Conservation (phyloP, 306 rosid species). For the Rosa multiflora region DNA sequence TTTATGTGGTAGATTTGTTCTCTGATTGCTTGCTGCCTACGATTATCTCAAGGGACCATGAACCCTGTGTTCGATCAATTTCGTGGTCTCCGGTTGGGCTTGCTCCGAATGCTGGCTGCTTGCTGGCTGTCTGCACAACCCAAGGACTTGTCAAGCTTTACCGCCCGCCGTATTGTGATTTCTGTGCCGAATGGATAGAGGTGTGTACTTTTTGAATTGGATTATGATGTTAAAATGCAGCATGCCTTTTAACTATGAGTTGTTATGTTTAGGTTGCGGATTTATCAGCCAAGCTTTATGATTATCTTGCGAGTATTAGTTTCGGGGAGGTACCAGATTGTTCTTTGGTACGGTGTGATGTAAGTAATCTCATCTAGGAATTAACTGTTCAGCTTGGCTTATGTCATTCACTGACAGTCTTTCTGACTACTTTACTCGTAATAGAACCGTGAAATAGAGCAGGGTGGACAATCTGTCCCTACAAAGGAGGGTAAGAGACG, state of each 20-base stretch:
- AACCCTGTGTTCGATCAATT: slow-evolving; percentile 64
- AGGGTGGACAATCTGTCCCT: slow-evolving; percentile 20
- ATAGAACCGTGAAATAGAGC: slow-evolving; percentile 32
- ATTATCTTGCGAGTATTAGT: slow-evolving; percentile 44
- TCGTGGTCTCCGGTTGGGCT: slow-evolving; percentile 96
- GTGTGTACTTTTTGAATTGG: slow-evolving; percentile 28
- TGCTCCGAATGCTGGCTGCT: slow-evolving; percentile 84
- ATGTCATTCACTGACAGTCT: slow-evolving; percentile 8
- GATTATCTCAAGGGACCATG: slow-evolving; percentile 63
- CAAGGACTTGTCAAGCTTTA: slow-evolving; percentile 81
- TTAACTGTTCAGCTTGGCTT: slow-evolving; percentile 9
- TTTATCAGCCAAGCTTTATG: slow-evolving; percentile 55
- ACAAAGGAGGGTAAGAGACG: slow-evolving; percentile 33
- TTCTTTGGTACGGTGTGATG: slow-evolving; percentile 30
- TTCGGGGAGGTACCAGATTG: slow-evolving; percentile 39
- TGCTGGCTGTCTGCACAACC: slow-evolving; percentile 78
- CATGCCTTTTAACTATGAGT: not conserved
- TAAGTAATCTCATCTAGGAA: slow-evolving; percentile 38
- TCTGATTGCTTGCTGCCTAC: slow-evolving; percentile 70
- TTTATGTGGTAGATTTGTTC: slow-evolving; percentile 47
- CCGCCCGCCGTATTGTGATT: slow-evolving; percentile 79
- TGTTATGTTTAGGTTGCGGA: slow-evolving; percentile 55
- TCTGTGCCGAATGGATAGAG: slow-evolving; percentile 86
- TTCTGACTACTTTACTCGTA: slow-evolving; percentile 10
- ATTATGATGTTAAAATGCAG: not conserved